phyloP scores from a whole-genome alignment of 2,329 filamentous ascomycete species.

The Fusarium keratoplasticum region DNA sequence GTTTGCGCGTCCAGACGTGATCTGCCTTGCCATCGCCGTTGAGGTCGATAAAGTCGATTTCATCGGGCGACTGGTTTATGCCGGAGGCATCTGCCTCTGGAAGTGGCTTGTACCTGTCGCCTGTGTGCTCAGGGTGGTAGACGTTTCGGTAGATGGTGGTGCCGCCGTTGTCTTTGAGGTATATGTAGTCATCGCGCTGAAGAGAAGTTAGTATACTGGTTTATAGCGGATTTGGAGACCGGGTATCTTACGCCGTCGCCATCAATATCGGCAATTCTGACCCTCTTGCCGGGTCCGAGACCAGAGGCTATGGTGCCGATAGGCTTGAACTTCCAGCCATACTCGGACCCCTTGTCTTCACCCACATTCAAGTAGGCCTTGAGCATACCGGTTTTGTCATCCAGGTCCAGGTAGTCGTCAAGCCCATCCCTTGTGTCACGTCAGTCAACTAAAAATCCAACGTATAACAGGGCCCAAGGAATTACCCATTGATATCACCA shows the following conservation, averaged over 20 bases:
- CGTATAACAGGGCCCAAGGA: neutral
- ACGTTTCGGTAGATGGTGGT: slow-evolving; percentile 5
- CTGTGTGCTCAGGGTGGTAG: neutral
- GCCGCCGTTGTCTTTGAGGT: slow-evolving; percentile 1
- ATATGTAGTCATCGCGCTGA: slow-evolving; percentile 12
- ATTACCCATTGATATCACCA: slow-evolving; percentile 17
- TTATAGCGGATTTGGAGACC: too few relatives aligned
- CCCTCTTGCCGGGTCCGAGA: neutral
- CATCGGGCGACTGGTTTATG: neutral
- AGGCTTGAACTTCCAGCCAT: neutral
- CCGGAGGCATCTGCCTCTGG: slow-evolving; percentile 5
- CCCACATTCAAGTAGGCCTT: slow-evolving; percentile 2
- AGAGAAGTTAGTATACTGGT: neutral
- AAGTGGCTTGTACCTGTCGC: neutral
- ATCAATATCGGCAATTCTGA: slow-evolving; percentile 13
- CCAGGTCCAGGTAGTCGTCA: neutral
- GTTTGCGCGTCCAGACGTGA: slow-evolving; percentile 1
- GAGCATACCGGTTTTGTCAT: neutral
- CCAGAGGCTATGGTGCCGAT: slow-evolving; percentile 3
- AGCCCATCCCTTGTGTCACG: neutral
- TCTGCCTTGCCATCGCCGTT: slow-evolving; percentile 15
- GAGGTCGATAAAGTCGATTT: slow-evolving; percentile 14
- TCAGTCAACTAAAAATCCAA: neutral
- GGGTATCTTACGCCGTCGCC: neutral
- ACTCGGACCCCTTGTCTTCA: neutral